Conservation (phyloP, 352 stramenopile species). For the Globisporangium rhizosaccharum region DNA sequence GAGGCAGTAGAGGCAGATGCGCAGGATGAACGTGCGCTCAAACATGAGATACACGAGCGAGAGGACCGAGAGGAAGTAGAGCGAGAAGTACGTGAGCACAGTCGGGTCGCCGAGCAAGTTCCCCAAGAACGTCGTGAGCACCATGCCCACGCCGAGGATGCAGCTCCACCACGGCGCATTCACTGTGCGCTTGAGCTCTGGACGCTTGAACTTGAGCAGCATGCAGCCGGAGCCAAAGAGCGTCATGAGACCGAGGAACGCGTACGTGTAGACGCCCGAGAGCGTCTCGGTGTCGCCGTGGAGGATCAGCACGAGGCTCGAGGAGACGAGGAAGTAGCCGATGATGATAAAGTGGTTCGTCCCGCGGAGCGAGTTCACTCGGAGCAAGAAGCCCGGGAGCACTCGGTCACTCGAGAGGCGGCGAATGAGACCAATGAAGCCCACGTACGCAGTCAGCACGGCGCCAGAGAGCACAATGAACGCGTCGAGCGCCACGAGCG, state of each 20-base stretch:
- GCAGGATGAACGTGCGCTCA: constrained; percentile 82
- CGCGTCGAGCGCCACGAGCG: constrained; percentile 84
- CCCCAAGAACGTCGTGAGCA: constrained; percentile 80
- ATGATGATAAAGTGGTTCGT: constrained; percentile 93
- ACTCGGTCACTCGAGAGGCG: constrained; percentile 90
- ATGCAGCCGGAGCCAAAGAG: constrained; percentile 92
- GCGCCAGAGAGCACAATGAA: constrained; percentile 93
- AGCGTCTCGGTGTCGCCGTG: constrained; percentile 90
- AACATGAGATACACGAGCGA: constrained; percentile 87
- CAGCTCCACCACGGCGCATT: constrained; percentile 87
- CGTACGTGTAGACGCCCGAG: constrained; percentile 93
- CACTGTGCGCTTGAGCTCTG: constrained; percentile 81
- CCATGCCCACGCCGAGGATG: constrained; percentile 73
- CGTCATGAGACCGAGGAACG: constrained; percentile 94
- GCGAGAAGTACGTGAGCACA: constrained; percentile 85
- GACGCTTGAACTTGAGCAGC: constrained; percentile 94
- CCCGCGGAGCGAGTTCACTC: constrained; percentile 72
- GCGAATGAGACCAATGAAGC: constrained; percentile 88
- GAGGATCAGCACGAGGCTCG: constrained; percentile 87
- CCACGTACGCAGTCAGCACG: constrained; percentile 92
- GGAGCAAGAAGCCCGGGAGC: constrained; percentile 74
- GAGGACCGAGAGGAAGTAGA: constrained; percentile 84
- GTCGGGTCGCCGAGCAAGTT: constrained; percentile 84
- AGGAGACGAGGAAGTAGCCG: constrained; percentile 85
- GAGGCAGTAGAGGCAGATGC: constrained; percentile 75